phyloP scores from a whole-genome alignment of 2,329 filamentous ascomycete genomes.

The Septoria linicola region DNA sequence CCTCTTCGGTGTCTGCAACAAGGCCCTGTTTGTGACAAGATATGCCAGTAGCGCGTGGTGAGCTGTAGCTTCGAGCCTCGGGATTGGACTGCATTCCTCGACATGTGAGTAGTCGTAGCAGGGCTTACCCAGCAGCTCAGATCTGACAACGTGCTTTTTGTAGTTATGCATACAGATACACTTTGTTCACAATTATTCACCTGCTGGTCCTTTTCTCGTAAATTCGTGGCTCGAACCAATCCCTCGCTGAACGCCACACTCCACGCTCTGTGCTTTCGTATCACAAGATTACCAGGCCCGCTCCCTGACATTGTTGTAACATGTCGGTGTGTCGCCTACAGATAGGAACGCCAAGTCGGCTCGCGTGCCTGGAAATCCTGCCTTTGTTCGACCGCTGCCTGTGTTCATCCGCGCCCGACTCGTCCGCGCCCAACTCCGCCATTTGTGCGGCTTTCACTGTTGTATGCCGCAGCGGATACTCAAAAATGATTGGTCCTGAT shows the following conservation, averaged over 20 bases:
- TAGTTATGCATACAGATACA: constrained; percentile 1
- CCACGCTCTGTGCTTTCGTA: not conserved
- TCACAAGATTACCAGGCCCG: not conserved
- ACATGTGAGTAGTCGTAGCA: no score
- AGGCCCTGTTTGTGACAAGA: not conserved
- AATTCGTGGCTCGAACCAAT: constrained; percentile 3
- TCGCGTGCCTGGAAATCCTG: no score
- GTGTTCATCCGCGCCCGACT: no score
- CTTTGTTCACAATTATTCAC: not conserved
- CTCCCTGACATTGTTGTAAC: not conserved
- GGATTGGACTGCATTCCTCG: not conserved
- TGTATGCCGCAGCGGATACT: no score
- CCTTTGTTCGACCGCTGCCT: no score
- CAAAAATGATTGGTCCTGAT: not conserved
- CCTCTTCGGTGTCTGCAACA: not conserved
- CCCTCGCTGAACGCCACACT: constrained; percentile 7
- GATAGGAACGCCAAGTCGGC: no score
- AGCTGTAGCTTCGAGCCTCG: not conserved
- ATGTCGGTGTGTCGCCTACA: not conserved
- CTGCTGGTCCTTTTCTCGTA: not conserved
- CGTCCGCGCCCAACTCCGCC: no score
- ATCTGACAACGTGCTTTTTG: not conserved
- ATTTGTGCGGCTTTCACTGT: no score
- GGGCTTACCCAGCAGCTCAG: no score
- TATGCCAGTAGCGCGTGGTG: no score